Evolutionary conservation across 208 protist genomes (phyloP).

Genomic region (Strigomonas galati): DNA sequence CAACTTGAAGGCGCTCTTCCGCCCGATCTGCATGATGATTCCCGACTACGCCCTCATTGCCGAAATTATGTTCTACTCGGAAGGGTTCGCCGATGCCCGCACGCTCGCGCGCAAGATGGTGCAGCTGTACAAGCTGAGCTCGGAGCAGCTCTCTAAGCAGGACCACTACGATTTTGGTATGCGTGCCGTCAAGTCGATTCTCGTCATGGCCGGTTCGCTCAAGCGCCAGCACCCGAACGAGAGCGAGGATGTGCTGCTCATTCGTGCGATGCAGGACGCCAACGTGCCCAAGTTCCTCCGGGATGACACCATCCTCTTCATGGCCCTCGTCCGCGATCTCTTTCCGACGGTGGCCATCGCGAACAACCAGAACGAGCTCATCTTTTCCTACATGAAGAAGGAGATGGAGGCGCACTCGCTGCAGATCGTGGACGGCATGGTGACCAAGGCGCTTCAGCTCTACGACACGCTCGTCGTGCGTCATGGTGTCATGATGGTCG

Average conservation of each 20-base stretch:
- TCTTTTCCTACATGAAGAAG: conserved; percentile 72
- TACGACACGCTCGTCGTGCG: conserved; percentile 92
- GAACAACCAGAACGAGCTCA: conserved; percentile 71
- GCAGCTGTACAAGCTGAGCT: conserved; percentile 95
- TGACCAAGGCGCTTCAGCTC: conserved; percentile 92
- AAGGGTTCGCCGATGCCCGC: conserved; percentile 95
- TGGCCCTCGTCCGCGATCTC: conserved; percentile 91
- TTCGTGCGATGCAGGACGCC: conserved; percentile 92
- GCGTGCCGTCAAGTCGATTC: conserved; percentile 95
- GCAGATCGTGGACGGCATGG: conserved; percentile 81
- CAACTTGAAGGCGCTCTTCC: conserved; percentile 97
- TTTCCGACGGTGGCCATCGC: conserved; percentile 89
- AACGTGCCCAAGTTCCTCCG: conserved; percentile 95
- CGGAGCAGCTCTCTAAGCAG: conserved; percentile 95
- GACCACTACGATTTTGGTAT: conserved; percentile 97
- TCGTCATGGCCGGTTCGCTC: conserved; percentile 92
- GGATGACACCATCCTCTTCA: conserved; percentile 94
- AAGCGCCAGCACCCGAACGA: conserved; percentile 89
- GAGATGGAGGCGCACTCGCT: conserved; percentile 68
- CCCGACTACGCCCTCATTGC: conserved; percentile 97
- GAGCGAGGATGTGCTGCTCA: conserved; percentile 94
- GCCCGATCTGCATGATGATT: conserved; percentile 97
- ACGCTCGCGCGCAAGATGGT: conserved; percentile 95
- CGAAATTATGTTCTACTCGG: conserved; percentile 97
- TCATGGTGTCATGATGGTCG: conserved; percentile 95